Base-by-base conservation (phyloP, 805 yeast genomes). In the Jamesozyma rosinii region DNA sequence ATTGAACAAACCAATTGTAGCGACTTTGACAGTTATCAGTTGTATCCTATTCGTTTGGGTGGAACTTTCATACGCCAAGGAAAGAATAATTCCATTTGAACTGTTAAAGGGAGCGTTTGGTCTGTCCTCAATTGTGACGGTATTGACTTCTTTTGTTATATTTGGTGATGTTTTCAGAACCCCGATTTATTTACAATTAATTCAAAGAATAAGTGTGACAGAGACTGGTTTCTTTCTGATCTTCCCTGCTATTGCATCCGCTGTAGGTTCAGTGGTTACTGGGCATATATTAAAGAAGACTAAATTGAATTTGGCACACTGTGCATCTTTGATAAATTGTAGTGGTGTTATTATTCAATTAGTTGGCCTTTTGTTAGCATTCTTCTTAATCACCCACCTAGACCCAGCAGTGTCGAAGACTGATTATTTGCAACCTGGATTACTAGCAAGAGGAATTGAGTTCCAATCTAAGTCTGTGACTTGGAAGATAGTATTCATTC, bases 31-130 rank as follows among this genome's bases (percentile, higher is more conserved):
- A 18, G 46, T 40, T 44, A 51, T 38, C 46, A 52, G 15, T 69
- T 74, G 58, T 54, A 57, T 24, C 59, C 60, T 47, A 47, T 65
- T 41, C 53, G 48, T 53, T 22, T 59, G 73, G 64, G 53, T 53
- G 47, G 56, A 66, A 66, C 43, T 49, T 9, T 59, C 47, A 31
- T 55, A 47, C 45, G 61, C 70, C 2, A 64, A 59, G 5, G 81
- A 77, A 53, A 79, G 84, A 17, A 77, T 79, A 20, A 68, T 81
- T 21, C 86, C 86, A 1, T 62, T 79, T 35, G 68, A 69, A 24
- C 61, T 78, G 39, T 63, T 81, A 55, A 60, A 65, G 1, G 72
- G 77, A 36, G 57, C 78, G 45, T 77, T 83, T 2, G 76, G 81
- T 6, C 59, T 77, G 26, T 71, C 80, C 0, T 77, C 66, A 1